Base-by-base conservation (phyloP, 2,329 filamentous ascomycete genomes). In the Fusarium newnesense region DNA sequence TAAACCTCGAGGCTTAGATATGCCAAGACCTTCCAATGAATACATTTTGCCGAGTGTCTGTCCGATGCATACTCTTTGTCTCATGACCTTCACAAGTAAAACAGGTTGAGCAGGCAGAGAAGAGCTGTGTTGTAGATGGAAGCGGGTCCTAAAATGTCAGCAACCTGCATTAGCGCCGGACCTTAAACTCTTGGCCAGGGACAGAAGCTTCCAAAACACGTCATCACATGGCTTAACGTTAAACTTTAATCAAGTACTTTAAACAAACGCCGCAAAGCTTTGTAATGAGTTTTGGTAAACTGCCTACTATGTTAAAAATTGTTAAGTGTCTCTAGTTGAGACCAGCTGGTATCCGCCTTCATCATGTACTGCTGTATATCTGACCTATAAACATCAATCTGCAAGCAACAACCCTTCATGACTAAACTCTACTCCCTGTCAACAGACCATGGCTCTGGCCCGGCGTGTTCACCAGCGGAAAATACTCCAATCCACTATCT, bases 41-140 rank as follows among this genome's bases (percentile, higher is more conserved):
- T 4, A 8, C 4, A 5, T 53, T 28, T 11, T 37, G 9, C 50
- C 50, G 50, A 53, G 50, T 21, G 9, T 53, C 18, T 53, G 34
- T 5, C 50, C 24, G 50, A 39, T 13, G 0, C 1, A 2, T 12
- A 24, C 9, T 9, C 13, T 9, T n/a, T 24, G 13, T 26, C 34
- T 28, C 7, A 39, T 1, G 9, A 0, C 7, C 24, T 40, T n/a
- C 9, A 1, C 9, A 10, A 39, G 24, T 7, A 18, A 13, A 18
- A 3, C 32, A 39, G 3, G 21, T 34, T 19, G 21, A 19, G 21
- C 30, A 50, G 34, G 34, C 12, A 15, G 3, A 18, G 18, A 54
- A 18, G 34, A 40, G 13, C 34, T 30, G 24, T 40, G 19, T 54
- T 40, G 13, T 19, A 16, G 12, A 15, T 4, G 2, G 24, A 10